These are phyloP conservation scores for Colletotrichum plurivorum DNA, from an alignment of 2,329 filamentous ascomycete species.

Conservation along the genomic window DNA sequence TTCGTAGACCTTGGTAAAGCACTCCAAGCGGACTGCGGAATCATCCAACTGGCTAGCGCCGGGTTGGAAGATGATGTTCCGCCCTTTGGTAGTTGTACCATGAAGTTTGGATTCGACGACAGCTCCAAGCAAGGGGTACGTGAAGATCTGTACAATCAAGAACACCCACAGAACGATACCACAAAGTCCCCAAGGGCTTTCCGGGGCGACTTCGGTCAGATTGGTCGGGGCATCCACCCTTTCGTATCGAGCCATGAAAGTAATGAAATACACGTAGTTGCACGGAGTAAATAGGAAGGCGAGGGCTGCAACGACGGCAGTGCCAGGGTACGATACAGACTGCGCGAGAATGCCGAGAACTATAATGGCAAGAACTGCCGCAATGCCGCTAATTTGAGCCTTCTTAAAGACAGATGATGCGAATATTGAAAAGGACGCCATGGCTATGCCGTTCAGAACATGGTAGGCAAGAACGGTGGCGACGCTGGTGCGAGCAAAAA, in stretches of 20 bases:
- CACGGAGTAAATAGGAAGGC: constrained; percentile 87
- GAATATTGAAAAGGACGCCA: constrained; percentile 85
- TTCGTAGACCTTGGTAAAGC: constrained; percentile 84
- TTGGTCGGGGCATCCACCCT: constrained; percentile 71
- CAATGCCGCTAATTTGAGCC: constrained; percentile 89
- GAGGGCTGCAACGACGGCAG: constrained; percentile 76
- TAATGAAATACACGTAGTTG: constrained; percentile 87
- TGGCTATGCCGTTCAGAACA: constrained; percentile 80
- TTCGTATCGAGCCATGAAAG: constrained; percentile 84
- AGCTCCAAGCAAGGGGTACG: constrained; percentile 82
- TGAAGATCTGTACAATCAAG: constrained; percentile 81
- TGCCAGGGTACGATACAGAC: constrained; percentile 74
- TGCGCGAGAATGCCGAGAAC: constrained; percentile 88
- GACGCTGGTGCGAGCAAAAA: constrained; percentile 75
- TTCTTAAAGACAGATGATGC: constrained; percentile 88
- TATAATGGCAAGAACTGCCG: constrained; percentile 79
- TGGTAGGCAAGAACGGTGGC: constrained; percentile 81
- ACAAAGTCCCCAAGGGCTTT: constrained; percentile 77
- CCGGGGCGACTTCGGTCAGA: constrained; percentile 73
- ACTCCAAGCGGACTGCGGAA: constrained; percentile 77
- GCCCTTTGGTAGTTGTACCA: constrained; percentile 77
- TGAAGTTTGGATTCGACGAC: constrained; percentile 81
- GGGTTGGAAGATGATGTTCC: constrained; percentile 63
- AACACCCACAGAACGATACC: constrained; percentile 86
- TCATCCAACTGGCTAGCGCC: constrained; percentile 45